phyloP scores from a whole-genome alignment of 805 yeast species.

The Pichia gijzeniarum region DNA sequence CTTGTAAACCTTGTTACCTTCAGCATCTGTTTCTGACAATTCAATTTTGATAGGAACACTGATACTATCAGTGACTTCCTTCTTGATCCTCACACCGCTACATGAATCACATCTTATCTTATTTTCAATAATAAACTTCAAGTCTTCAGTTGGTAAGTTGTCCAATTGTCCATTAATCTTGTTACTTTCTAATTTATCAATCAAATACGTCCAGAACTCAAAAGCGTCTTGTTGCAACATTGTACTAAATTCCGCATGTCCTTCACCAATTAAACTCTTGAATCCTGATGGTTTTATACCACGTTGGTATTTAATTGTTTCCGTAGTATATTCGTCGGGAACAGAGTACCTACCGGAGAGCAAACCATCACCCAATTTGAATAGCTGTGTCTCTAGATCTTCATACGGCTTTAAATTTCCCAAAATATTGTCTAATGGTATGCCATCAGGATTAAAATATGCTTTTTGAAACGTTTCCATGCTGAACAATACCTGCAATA shows the following conservation, averaged over 20 bases:
- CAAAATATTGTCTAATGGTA: conserved; percentile 29
- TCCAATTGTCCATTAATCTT: conserved; percentile 29
- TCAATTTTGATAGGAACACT: conserved; percentile 51
- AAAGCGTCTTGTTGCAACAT: conserved; percentile 93
- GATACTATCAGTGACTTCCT: conserved; percentile 55
- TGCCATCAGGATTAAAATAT: conserved; percentile 29
- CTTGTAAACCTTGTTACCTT: conserved; percentile 42
- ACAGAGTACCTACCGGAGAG: conserved; percentile 64
- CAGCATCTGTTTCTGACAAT: conserved; percentile 33
- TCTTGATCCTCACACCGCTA: conserved; percentile 49
- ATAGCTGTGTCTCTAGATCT: conserved; percentile 67
- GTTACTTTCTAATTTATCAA: conserved; percentile 52
- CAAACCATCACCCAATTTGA: conserved; percentile 76
- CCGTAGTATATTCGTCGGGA: conserved; percentile 41
- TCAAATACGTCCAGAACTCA: conserved; percentile 71
- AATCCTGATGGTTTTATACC: conserved; percentile 77
- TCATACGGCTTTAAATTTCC: conserved; percentile 47
- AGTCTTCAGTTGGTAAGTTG: conserved; percentile 43
- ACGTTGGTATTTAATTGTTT: conserved; percentile 48
- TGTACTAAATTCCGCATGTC: conserved; percentile 76
- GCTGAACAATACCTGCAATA: conserved; percentile 62
- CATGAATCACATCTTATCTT: conserved; percentile 57
- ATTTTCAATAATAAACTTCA: conserved; percentile 61
- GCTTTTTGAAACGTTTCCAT: conserved; percentile 36
- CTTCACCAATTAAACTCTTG: conserved; percentile 68